Evolutionary conservation across 495 filamentous ascomycete genomes (phyloP).

Genomic region (Geoglossum glabrum): DNA sequence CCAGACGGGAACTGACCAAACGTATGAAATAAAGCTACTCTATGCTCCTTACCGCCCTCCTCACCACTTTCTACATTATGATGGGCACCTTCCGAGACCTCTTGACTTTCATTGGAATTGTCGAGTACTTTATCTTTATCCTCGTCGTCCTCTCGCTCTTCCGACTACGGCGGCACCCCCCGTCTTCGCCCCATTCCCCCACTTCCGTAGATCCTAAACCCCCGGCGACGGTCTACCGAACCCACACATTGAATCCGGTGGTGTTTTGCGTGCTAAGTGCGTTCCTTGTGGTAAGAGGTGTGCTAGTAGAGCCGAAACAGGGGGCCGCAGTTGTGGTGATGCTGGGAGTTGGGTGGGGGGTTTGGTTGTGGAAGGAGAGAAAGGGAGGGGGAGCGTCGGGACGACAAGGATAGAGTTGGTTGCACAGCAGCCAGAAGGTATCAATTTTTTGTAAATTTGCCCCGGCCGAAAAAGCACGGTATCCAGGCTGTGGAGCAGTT

Average conservation of each 20-base stretch:
- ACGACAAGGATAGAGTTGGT: too few relatives aligned
- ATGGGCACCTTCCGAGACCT: slow-evolving; percentile 34
- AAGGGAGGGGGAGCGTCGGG: neutral
- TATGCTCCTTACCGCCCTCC: slow-evolving; percentile 24
- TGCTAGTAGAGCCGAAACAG: slow-evolving; percentile 30
- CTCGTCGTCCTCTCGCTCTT: slow-evolving; percentile 32
- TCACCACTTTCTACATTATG: slow-evolving; percentile 32
- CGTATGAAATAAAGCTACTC: slow-evolving; percentile 21
- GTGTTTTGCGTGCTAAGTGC: slow-evolving; percentile 30
- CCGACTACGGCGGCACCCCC: slow-evolving; percentile 26
- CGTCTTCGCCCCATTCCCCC: slow-evolving; percentile 9
- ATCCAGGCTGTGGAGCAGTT: too few relatives aligned
- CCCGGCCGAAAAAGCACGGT: too few relatives aligned
- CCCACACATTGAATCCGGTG: slow-evolving; percentile 15
- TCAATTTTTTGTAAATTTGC: too few relatives aligned
- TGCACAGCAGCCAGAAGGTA: too few relatives aligned
- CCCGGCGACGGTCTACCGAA: neutral
- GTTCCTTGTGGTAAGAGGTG: slow-evolving; percentile 32
- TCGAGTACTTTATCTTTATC: slow-evolving; percentile 37
- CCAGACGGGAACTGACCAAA: neutral
- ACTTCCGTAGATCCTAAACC: too few relatives aligned
- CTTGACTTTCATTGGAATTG: slow-evolving; percentile 30
- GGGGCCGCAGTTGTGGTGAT: neutral
- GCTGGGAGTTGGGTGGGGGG: neutral
- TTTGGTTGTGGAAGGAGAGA: neutral